Base-by-base conservation (phyloP, 2,329 filamentous ascomycete species). In the Amylocarpus encephaloides region DNA sequence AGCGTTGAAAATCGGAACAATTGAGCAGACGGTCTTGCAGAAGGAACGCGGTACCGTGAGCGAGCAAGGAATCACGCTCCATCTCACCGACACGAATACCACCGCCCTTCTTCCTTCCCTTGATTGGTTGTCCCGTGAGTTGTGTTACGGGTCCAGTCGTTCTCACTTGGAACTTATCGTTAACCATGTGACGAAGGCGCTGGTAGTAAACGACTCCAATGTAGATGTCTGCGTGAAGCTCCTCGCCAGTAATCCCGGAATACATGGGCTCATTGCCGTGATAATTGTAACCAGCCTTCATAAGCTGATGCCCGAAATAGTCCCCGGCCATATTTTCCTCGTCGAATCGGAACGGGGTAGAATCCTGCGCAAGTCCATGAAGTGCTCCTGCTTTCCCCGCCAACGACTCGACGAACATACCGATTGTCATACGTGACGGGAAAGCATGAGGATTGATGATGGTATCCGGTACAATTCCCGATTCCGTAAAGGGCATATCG, bases 361-460 rank as follows among this genome's bases (percentile, higher is more conserved):
- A 91, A 68, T 98, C 93, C 69, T 97, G 93, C 0, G 93, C 88
- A n/a, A 96, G 77, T 42, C 93, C 93, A 67, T 98, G 93, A 33
- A 98, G 79, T 12, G 92, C 88, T 42, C 93, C 93, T 9, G 92
- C 83, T 73, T 98, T 98, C 54, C 93, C 93, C 9, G 93, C 93
- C 46, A 98, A 78, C 5, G 91, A 96, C 73, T 98, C 93, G 65
- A 98, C 83, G 70, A 98, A 97, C 88, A 97, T 97, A 66, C 93
- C 93, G 66, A 98, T 98, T 16, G 93, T 98, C 93, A 98, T 98
- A 71, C 93, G 91, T 41, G 92, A 97, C 6, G 93, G 93, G 78
- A 98, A 98, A 65, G 93, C 93, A 77, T 98, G 93, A 36, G 93
- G 93, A 73, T 98, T 98, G 76, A 98, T 98, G 70, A 98, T 98